Evolutionary conservation across 2,329 filamentous ascomycete genomes (phyloP).

Genomic region (Teratosphaeria nubilosa): DNA sequence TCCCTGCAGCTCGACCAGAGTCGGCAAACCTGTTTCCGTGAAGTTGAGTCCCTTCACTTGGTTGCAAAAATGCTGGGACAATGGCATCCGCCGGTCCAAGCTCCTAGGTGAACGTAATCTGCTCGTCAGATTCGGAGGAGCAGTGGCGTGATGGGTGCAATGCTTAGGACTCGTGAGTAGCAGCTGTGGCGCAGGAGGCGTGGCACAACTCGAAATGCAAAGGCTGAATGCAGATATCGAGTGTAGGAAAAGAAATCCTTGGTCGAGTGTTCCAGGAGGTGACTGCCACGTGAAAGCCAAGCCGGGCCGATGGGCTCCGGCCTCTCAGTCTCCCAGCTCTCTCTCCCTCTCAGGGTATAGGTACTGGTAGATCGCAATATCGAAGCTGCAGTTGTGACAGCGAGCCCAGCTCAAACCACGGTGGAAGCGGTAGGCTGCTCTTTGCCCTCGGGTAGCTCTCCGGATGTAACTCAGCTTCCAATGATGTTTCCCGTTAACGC

Average conservation of each 20-base stretch:
- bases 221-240: neutral
- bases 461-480: neutral
- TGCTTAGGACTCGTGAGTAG: neutral
- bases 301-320: neutral
- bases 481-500: neutral
- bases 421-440: neutral
- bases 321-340: neutral
- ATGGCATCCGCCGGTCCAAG: neutral
- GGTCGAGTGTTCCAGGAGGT: neutral
- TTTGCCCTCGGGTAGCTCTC: neutral
- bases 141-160: neutral
- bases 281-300: neutral
- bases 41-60: neutral
- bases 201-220: neutral
- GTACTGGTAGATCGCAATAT: neutral
- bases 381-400: neutral
- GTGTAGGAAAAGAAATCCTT: neutral
- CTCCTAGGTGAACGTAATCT: neutral
- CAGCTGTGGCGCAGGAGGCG: neutral
- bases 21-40: neutral
- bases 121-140: neutral
- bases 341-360: neutral
- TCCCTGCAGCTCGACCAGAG: neutral
- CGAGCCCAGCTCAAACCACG: neutral
- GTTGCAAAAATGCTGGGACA: neutral